Percentiles rank a stretch among this genome's conserved stretches.
These are phyloP conservation scores for Cylindrotheca fusiformis DNA, from an alignment of 108 stramenopile species.

Conservation along the genomic window DNA sequence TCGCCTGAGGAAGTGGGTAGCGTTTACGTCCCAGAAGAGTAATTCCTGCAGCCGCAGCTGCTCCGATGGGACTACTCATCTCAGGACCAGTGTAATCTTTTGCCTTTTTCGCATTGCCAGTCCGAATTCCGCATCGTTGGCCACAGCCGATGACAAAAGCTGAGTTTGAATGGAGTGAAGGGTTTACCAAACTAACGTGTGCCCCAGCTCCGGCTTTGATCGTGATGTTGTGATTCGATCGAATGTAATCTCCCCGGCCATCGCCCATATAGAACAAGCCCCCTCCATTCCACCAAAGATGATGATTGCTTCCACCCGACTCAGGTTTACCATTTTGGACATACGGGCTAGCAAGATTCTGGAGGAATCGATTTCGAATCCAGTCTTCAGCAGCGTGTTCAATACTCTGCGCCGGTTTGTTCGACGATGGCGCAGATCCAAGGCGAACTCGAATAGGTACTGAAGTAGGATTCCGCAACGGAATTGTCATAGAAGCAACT, in stretches of 20 bases:
- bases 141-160: constrained; percentile 74
- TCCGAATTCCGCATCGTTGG: constrained; percentile 55
- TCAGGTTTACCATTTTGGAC: constrained; percentile 25
- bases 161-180: constrained; percentile 57
- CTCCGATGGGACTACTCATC: constrained; percentile 59
- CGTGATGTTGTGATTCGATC: constrained; percentile 71
- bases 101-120: constrained; percentile 20
- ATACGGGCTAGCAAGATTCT: constrained; percentile 17
- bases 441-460: constrained; percentile 68
- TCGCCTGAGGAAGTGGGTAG: constrained; percentile 3
- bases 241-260: constrained; percentile 58
- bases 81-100: background rate
- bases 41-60: constrained; percentile 56
- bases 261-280: constrained; percentile 63
- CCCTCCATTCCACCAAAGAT: constrained; percentile 73
- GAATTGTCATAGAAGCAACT: constrained; percentile 32
- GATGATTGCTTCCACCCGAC: constrained; percentile 11
- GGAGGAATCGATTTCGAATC: background rate
- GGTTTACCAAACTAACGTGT: constrained; percentile 57
- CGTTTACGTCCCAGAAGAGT: constrained; percentile 44
- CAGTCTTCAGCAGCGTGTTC: background rate
- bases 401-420: background rate
- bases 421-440: constrained; percentile 22
- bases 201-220: constrained; percentile 64
- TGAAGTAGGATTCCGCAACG: constrained; percentile 64